A percentile compares a stretch with the other conserved stretches of the same genome.
Evolutionary conservation across 495 filamentous ascomycete species (phyloP).

Genomic region (Amphirosellinia nigrospora): DNA sequence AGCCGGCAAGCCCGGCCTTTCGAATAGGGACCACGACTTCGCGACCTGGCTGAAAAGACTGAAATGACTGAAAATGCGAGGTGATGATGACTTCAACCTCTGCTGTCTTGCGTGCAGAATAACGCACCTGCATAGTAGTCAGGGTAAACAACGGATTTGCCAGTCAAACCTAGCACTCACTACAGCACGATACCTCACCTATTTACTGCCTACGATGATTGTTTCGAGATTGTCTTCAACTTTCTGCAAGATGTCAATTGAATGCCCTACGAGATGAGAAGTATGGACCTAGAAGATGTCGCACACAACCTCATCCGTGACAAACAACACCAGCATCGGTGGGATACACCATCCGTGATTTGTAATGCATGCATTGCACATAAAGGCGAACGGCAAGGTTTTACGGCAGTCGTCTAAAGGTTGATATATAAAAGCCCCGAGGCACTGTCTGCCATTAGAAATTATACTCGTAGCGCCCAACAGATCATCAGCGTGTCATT

Average conservation of each 20-base stretch:
- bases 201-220: neutral
- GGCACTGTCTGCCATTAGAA: neutral
- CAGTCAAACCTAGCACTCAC: neutral
- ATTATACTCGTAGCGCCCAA: neutral
- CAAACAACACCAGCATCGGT: neutral
- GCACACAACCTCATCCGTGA: neutral
- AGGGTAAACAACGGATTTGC: neutral
- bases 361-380: neutral
- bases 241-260: neutral
- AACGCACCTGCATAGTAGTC: neutral
- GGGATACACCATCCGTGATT: neutral
- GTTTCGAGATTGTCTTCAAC: neutral
- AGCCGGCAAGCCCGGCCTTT: neutral
- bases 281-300: neutral
- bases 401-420: neutral
- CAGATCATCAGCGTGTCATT: constrained; percentile 8
- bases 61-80: neutral
- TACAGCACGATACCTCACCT: neutral
- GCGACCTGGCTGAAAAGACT: neutral
- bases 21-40: neutral
- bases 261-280: neutral
- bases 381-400: neutral
- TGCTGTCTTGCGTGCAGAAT: neutral
- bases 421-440: neutral
- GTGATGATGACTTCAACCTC: neutral